Evolutionary conservation across 2,329 filamentous ascomycete genomes (phyloP), one percentile per base, ranked within the genome.

Genomic region (Colletotrichum godetiae): DNA sequence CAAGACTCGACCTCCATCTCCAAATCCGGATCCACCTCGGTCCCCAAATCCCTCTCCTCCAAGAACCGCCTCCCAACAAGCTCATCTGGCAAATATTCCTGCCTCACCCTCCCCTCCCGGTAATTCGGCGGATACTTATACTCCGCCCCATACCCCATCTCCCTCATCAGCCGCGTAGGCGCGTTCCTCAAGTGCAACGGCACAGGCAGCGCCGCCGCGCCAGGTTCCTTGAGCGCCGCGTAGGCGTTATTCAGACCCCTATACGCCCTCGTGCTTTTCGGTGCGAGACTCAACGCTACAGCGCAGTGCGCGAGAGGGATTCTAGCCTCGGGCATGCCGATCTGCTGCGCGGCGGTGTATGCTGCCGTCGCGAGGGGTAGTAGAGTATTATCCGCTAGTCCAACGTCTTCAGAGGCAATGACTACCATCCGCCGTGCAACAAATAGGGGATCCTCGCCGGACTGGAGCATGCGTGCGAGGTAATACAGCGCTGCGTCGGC

Each of bases 111-210:
- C 0, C 97, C 97, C 74, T 95, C 91, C 63, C 89, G 84, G 79
- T 96, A 99, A 77, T 97, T 94, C 0, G 97, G 97, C 77, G 97
- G 97, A 80, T 99, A 98, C 82, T 98, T 98, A 83, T 99, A 99
- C 80, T 95, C 94, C 62, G 91, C 92, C 0, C 95, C 95, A 79
- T 95, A 97, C 0, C 95, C 96, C 76, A 98, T 85, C 77, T 98
- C 96, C 78, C 95, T 94, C 96, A 99, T 97, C 76, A 98, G 81
- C 76, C 92, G 89, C 1, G 97, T 98, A 0, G 97, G 96, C 10
- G 97, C 97, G 82, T 98, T 98, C 72, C 97, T 87, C 72, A 99
- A 83, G 81, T 98, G 97, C 52, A 97, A 83, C 2, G 97, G 97
- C 27, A 99, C 92, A 0, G 95, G 94, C 63, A 98, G 80, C 1